phyloP scores from a whole-genome alignment of 148 eudicot species.

The Beta vulgaris region DNA sequence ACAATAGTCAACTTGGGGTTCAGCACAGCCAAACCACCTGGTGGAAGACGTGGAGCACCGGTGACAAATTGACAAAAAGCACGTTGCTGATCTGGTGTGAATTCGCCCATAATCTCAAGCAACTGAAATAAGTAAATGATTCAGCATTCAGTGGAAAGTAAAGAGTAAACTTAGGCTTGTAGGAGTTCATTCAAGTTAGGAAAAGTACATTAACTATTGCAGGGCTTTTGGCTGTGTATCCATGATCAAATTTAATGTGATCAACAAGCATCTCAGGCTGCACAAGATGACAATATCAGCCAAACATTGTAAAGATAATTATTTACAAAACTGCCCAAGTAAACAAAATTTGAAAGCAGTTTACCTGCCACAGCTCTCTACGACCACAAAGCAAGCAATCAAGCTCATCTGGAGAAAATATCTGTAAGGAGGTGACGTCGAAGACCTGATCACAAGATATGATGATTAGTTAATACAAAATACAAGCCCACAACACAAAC shows the following conservation, averaged over 20 bases:
- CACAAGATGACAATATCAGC: constrained; percentile 27
- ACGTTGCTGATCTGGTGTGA: constrained; percentile 82
- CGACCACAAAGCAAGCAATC: constrained; percentile 96
- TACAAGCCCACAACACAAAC: not conserved
- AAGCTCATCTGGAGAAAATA: constrained; percentile 84
- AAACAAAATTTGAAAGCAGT: not conserved
- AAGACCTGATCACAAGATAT: constrained; percentile 56
- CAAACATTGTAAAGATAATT: not conserved
- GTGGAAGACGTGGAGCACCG: constrained; percentile 93
- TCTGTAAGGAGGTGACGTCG: constrained; percentile 76
- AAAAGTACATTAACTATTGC: constrained; percentile 63
- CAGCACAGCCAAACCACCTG: constrained; percentile 88
- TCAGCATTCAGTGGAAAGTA: constrained; percentile 5
- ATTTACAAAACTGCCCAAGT: constrained; percentile 1
- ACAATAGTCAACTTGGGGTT: constrained; percentile 95
- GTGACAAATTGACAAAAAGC: constrained; percentile 98
- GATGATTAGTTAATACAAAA: not conserved
- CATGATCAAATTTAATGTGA: constrained; percentile 97
- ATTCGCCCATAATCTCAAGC: constrained; percentile 94
- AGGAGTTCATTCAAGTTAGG: not conserved
- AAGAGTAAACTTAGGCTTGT: not conserved
- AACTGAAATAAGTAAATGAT: constrained; percentile 38
- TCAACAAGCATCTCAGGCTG: constrained; percentile 90
- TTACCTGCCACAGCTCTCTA: constrained; percentile 96
- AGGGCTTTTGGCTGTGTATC: constrained; percentile 97